Percentiles rank a stretch among this genome's conserved stretches.
These are phyloP conservation scores for Pyricularia grisea DNA, from an alignment of 2,329 filamentous ascomycete species.

Conservation along the genomic window DNA sequence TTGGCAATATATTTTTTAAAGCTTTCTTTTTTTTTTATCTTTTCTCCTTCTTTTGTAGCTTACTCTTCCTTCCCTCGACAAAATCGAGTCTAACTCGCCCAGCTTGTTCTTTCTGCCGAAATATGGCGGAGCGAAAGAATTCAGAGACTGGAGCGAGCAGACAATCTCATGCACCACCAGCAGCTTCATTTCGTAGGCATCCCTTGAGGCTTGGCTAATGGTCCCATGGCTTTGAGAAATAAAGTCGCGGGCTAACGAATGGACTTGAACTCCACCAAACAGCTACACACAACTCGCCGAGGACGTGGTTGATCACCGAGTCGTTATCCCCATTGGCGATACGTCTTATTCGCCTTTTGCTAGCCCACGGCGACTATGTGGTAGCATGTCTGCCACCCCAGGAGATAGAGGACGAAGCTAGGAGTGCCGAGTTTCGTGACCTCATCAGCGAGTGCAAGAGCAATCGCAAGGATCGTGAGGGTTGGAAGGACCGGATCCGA, in stretches of 20 bases:
- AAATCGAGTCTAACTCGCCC: background rate
- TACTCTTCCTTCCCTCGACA: background rate
- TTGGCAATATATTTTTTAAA: background rate
- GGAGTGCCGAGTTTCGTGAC: constrained; percentile 69
- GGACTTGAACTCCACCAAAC: constrained; percentile 7
- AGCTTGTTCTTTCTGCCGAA: constrained; percentile 3
- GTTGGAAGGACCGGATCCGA: constrained; percentile 71
- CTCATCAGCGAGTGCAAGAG: constrained; percentile 65
- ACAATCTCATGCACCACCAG: constrained; percentile 32
- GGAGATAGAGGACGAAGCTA: constrained; percentile 68
- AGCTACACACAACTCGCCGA: constrained; percentile 63
- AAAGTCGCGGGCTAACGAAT: background rate
- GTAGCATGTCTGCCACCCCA: constrained; percentile 72
- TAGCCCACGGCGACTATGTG: constrained; percentile 87
- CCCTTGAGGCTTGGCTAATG: constrained; percentile 13
- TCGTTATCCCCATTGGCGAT: constrained; percentile 79
- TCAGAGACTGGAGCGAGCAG: constrained; percentile 31
- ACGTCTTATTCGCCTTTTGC: constrained; percentile 68
- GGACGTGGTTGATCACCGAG: constrained; percentile 88
- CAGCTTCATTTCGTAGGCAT: constrained; percentile 42
- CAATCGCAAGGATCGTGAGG: constrained; percentile 54
- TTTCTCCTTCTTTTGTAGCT: background rate
- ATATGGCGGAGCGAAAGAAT: constrained; percentile 36
- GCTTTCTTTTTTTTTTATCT: background rate
- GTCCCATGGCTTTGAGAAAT: background rate